Evolutionary conservation across 768 basidiomycete genomes (phyloP).

Genomic region (Suillus fuscotomentosus): DNA sequence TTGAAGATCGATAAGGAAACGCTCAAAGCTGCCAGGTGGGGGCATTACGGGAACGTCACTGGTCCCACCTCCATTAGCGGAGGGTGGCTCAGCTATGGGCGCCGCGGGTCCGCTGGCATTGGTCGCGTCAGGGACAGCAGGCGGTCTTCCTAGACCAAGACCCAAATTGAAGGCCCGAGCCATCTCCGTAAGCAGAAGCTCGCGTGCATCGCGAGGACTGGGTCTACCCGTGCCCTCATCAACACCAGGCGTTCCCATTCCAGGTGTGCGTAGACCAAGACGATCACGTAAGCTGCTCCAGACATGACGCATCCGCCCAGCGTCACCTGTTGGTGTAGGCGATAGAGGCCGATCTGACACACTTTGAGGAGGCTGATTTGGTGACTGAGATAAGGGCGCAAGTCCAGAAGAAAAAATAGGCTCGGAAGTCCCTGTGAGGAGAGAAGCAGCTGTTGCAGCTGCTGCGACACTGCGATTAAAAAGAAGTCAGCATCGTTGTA

Average conservation of each 20-base stretch:
- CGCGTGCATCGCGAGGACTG: constrained; percentile 48
- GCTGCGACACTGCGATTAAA: constrained; percentile 65
- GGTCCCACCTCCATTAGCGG: constrained; percentile 6
- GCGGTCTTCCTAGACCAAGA: constrained; percentile 43
- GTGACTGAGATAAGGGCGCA: constrained; percentile 32
- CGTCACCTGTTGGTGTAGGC: constrained; percentile 39
- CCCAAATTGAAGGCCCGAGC: constrained; percentile 77
- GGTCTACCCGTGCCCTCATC: constrained; percentile 11
- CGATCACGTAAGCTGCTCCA: constrained; percentile 72
- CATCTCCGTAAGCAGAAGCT: constrained; percentile 79
- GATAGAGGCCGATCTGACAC: constrained; percentile 35
- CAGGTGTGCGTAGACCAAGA: constrained; percentile 47
- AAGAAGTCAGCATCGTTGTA: constrained; percentile 1
- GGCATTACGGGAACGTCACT: constrained; percentile 24
- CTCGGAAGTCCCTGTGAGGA: constrained; percentile 71
- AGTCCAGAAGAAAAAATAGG: constrained; percentile 61
- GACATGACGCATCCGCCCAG: constrained; percentile 54
- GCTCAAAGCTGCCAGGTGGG: constrained; percentile 72
- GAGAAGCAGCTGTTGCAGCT: constrained; percentile 87
- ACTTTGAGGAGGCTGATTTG: constrained; percentile 15
- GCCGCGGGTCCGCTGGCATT: constrained; percentile 11
- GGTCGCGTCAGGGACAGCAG: constrained; percentile 14
- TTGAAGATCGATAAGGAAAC: constrained; percentile 79
- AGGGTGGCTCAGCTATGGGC: background rate
- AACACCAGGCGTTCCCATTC: constrained; percentile 15